These are phyloP conservation scores for Hypsizygus ulmarius DNA, from an alignment of 1,284 basidiomycete species.

Conservation along the genomic window DNA sequence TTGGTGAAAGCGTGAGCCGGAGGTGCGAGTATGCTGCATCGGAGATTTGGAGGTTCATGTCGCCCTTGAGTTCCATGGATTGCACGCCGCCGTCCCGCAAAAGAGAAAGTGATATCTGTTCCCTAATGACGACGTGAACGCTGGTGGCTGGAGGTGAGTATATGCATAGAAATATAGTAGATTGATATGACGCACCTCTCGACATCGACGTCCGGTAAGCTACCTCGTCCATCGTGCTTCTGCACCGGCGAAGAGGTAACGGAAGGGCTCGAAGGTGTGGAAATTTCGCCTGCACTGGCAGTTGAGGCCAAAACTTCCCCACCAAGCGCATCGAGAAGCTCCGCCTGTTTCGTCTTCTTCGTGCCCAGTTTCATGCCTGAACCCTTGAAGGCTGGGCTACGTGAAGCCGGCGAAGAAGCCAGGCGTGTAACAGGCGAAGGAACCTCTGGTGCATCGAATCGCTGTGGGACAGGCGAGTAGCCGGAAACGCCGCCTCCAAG, in stretches of 20 bases:
- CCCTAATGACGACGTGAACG: conserved; percentile 84
- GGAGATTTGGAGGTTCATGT: conserved; percentile 89
- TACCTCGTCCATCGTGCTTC: conserved; percentile 47
- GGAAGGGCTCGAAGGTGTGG: conserved; percentile 55
- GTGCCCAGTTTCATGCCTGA: conserved; percentile 97
- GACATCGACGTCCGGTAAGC: conserved; percentile 74
- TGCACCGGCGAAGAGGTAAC: conserved; percentile 41
- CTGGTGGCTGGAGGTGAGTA: conserved; percentile 38
- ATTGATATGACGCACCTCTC: conserved; percentile 56
- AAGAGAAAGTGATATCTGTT: conserved; percentile 78
- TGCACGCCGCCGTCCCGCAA: conserved; percentile 90
- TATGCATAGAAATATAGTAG: background rate
- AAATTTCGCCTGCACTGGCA: conserved; percentile 48
- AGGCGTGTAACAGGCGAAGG: conserved; percentile 41
- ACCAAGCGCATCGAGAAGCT: conserved; percentile 86
- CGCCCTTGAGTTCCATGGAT: conserved; percentile 89
- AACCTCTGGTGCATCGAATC: conserved; percentile 59
- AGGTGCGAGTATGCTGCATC: conserved; percentile 79
- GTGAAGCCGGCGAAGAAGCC: conserved; percentile 51
- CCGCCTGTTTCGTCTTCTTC: conserved; percentile 87
- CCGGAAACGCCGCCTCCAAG: conserved; percentile 64
- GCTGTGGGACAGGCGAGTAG: conserved; percentile 67
- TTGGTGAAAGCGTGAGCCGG: conserved; percentile 64
- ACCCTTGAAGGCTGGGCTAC: conserved; percentile 85
- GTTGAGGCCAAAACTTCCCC: conserved; percentile 64